Evolutionary conservation across 306 rosid species (phyloP).

Genomic region (Malus domestica): DNA sequence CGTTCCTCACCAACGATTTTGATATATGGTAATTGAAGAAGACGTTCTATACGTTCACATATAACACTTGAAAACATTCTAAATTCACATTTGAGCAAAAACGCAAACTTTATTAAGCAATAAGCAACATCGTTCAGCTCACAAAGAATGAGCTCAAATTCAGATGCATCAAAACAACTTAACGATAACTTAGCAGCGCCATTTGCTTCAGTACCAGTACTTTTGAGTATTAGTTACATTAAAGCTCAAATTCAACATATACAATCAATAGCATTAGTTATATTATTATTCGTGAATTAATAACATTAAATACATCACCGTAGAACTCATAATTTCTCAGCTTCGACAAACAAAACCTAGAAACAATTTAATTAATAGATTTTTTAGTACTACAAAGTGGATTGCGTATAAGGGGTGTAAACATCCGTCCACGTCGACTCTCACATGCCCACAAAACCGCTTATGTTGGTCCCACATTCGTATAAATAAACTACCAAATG

Average conservation of each 20-base stretch:
- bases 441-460: conserved; percentile 18
- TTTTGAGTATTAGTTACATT: not conserved
- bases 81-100: not conserved
- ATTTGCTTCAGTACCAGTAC: too few relatives aligned
- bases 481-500: conserved; percentile 10
- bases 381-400: not conserved
- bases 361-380: not conserved
- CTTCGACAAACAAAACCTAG: not conserved
- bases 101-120: not conserved
- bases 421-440: conserved; percentile 28
- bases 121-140: not conserved
- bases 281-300: too few relatives aligned
- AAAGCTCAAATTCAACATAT: not conserved
- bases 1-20: too few relatives aligned
- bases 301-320: too few relatives aligned
- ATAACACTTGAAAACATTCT: not conserved
- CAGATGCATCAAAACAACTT: not conserved
- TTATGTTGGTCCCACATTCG: conserved; percentile 15
- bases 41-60: not conserved
- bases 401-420: conserved; percentile 20
- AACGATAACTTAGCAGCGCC: not conserved
- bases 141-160: not conserved
- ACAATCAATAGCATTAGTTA: too few relatives aligned
- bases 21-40: too few relatives aligned
- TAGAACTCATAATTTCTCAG: not conserved